phyloP scores from a whole-genome alignment of 2,329 filamentous ascomycete genomes.

The Harringtonia lauricola region DNA sequence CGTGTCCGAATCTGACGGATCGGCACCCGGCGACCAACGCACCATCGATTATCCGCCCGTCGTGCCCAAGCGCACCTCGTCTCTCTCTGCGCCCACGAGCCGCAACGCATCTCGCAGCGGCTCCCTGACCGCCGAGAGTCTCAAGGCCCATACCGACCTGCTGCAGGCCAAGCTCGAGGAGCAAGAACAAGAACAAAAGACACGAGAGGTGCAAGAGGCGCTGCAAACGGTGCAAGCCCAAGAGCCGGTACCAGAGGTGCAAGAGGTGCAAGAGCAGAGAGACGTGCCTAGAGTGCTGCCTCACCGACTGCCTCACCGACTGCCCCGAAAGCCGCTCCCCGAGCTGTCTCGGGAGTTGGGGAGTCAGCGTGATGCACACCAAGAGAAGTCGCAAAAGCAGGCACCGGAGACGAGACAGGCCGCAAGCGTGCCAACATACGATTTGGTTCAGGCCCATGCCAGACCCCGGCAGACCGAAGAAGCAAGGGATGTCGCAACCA shows the following conservation, averaged over 20 bases:
- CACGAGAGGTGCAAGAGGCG: constrained; percentile 14
- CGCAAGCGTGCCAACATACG: too few relatives aligned
- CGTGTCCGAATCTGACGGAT: constrained; percentile 36
- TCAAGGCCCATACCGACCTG: constrained; percentile 35
- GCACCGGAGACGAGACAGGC: too few relatives aligned
- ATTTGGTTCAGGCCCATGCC: too few relatives aligned
- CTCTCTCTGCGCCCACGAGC: constrained; percentile 51
- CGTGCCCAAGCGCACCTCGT: constrained; percentile 46
- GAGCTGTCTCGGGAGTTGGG: too few relatives aligned
- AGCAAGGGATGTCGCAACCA: too few relatives aligned
- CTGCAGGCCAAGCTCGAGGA: background rate
- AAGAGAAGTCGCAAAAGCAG: too few relatives aligned
- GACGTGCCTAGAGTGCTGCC: background rate
- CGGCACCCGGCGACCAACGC: constrained; percentile 32
- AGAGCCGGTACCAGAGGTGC: too few relatives aligned
- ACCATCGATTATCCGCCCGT: constrained; percentile 50
- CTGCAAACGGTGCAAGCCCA: constrained; percentile 14
- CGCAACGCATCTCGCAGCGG: constrained; percentile 36
- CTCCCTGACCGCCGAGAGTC: constrained; percentile 47
- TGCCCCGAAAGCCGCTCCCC: too few relatives aligned
- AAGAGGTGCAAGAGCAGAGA: constrained; percentile 13
- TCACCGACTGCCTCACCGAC: too few relatives aligned
- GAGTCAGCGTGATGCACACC: too few relatives aligned
- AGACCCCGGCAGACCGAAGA: too few relatives aligned
- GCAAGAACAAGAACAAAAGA: background rate